phyloP scores from a whole-genome alignment of 1,284 basidiomycete species.

The Thelephora terrestris region DNA sequence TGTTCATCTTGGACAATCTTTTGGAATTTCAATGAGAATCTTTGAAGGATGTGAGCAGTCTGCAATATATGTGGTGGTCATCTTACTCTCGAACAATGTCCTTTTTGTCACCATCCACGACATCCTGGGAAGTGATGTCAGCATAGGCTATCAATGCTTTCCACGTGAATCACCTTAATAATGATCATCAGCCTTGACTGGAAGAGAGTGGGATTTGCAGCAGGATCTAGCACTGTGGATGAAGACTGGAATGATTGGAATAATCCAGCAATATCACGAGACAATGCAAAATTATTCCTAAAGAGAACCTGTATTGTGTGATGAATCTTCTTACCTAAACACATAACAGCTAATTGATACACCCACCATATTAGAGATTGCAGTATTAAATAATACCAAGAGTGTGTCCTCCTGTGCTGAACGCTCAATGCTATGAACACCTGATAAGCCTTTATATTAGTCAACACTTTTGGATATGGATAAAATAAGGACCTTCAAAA shows the following conservation, averaged over 20 bases:
- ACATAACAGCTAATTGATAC: background rate
- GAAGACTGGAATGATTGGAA: constrained; percentile 60
- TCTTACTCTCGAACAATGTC: constrained; percentile 49
- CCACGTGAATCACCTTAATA: constrained; percentile 38
- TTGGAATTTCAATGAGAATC: constrained; percentile 44
- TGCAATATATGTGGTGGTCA: background rate
- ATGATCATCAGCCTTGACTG: constrained; percentile 50
- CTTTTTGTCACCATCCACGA: constrained; percentile 42
- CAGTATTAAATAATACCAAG: constrained; percentile 54
- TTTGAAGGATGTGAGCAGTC: constrained; percentile 13
- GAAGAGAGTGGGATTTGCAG: constrained; percentile 47
- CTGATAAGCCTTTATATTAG: constrained; percentile 19
- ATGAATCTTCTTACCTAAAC: background rate
- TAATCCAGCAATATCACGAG: constrained; percentile 45
- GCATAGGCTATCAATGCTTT: background rate
- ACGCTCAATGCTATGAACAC: constrained; percentile 53
- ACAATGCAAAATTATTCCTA: constrained; percentile 54
- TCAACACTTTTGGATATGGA: background rate
- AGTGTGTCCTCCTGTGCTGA: constrained; percentile 55
- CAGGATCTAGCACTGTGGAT: constrained; percentile 45
- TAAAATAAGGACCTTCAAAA: constrained; percentile 38
- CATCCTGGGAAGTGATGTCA: constrained; percentile 37
- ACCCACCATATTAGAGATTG: constrained; percentile 49
- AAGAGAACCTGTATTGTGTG: constrained; percentile 38
- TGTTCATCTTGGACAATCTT: constrained; percentile 49